Conservation (phyloP, 768 basidiomycete genomes). For the Macrolepiota dolichaula region DNA sequence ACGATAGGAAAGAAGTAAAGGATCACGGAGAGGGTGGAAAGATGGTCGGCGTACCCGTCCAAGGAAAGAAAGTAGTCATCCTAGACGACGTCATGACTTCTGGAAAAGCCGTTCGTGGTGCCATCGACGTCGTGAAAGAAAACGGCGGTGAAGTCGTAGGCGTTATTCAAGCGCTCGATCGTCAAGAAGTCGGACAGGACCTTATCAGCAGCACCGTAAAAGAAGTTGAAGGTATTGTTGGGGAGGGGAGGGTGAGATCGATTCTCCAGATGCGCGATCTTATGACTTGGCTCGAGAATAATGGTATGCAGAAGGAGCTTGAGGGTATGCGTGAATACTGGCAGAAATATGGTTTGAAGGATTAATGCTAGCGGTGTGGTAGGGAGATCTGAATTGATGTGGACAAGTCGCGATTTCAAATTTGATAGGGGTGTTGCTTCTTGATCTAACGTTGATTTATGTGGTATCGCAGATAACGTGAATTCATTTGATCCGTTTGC, state of each 20-base stretch:
- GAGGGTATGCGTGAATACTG: constrained; percentile 75
- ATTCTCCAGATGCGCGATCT: constrained; percentile 86
- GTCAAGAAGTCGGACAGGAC: constrained; percentile 80
- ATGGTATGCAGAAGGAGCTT: constrained; percentile 61
- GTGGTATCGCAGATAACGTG: no score
- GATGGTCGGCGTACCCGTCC: constrained; percentile 83
- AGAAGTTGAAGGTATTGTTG: constrained; percentile 76
- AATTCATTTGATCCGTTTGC: no score
- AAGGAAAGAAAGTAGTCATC: constrained; percentile 79
- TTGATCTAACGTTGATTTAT: no score
- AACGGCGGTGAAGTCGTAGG: constrained; percentile 84
- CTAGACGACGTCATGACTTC: constrained; percentile 97
- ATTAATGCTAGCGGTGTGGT: constrained; percentile 1
- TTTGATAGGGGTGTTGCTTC: no score
- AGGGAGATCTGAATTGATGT: no score
- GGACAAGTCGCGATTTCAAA: no score
- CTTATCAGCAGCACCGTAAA: constrained; percentile 69
- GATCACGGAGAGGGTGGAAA: constrained; percentile 94
- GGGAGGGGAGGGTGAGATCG: constrained; percentile 67
- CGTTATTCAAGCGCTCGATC: constrained; percentile 82
- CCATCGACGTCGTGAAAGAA: constrained; percentile 67
- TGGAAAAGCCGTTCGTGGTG: constrained; percentile 82
- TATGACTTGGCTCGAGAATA: constrained; percentile 76
- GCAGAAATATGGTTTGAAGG: constrained; percentile 65
- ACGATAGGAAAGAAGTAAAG: constrained; percentile 94